Evolutionary conservation across 2,329 filamentous ascomycete species (phyloP).

Genomic region (Apiospora rasikravindrae): DNA sequence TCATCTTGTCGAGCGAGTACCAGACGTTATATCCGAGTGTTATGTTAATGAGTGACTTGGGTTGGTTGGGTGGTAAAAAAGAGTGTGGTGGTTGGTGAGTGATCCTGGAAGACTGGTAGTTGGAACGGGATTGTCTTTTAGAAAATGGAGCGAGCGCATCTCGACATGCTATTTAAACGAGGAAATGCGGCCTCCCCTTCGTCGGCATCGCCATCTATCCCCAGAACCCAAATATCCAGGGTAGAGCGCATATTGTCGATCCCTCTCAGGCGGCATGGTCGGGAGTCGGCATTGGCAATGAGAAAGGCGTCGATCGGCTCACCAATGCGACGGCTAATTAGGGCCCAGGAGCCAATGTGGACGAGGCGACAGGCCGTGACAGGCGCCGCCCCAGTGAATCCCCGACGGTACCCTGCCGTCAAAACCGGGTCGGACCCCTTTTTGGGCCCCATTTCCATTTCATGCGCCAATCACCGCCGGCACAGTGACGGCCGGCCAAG

Average conservation of each 20-base stretch:
- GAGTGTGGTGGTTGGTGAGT: neutral
- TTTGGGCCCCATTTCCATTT: neutral
- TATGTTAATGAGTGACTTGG: conserved; percentile 4
- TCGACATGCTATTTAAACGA: neutral
- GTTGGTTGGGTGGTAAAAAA: neutral
- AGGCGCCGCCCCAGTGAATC: neutral
- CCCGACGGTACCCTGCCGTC: neutral
- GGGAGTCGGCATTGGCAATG: neutral
- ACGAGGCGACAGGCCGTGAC: neutral
- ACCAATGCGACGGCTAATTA: neutral
- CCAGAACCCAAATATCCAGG: neutral
- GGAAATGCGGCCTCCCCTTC: neutral
- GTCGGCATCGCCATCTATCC: neutral
- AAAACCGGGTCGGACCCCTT: neutral
- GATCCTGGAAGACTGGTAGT: neutral
- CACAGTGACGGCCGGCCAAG: no score
- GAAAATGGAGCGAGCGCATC: neutral
- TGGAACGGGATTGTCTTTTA: neutral
- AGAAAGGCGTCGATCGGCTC: neutral
- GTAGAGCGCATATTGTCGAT: neutral
- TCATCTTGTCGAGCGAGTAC: conserved; percentile 15
- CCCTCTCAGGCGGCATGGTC: neutral
- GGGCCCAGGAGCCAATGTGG: conserved; percentile 4
- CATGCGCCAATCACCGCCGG: neutral
- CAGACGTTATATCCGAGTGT: neutral